Evolutionary conservation across 1,284 basidiomycete genomes (phyloP), one percentile per base, ranked within the genome.

Genomic region (Crucibulum parvulum): DNA sequence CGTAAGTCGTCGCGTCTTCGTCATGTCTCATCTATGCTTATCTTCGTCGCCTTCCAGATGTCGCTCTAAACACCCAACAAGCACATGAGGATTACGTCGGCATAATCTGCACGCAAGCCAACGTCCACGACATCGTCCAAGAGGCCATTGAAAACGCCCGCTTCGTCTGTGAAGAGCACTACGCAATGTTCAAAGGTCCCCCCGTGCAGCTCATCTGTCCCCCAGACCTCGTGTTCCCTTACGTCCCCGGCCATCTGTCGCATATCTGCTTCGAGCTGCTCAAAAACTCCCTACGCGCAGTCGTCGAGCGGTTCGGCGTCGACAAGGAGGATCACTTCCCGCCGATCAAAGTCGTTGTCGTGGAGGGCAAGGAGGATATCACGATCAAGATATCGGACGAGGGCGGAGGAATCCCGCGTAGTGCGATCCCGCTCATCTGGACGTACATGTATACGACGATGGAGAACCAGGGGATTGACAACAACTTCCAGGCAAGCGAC

Each of bases 361-460:
- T 98, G 2, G 96, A 99, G 74, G 95, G 95, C 11, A 92, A 89
- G 65, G 91, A 92, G 75, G 97, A 99, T 75, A 99, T 99, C 69
- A 99, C 97, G 7, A 96, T 99, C 86, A 99, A 99, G 86, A 99
- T 99, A 67, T 79, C 76, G 2, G 82, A 84, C 75, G 97, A 99
- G 73, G 97, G 97, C 9, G 98, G 97, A 6, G 98, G 98, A 1
- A 99, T 99, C 61, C 89, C 96, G 16, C 81, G 97, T 51, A 94
- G 93, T 68, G 97, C 96, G 1, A 92, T 99, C 37, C 94, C 95
- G 5, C 84, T 98, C 56, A 98, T 99, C 55, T 99, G 97, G 97
- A 99, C 96, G 60, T 99, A 97, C 77, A 97, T 96, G 91, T 99
- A 99, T 74, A 99, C 98, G 38, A 99, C 98, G 2, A 98, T 99